Percentiles rank a stretch among this genome's conserved stretches.
Evolutionary conservation across 768 basidiomycete genomes (phyloP).

Genomic region (Phallus indusiatus): DNA sequence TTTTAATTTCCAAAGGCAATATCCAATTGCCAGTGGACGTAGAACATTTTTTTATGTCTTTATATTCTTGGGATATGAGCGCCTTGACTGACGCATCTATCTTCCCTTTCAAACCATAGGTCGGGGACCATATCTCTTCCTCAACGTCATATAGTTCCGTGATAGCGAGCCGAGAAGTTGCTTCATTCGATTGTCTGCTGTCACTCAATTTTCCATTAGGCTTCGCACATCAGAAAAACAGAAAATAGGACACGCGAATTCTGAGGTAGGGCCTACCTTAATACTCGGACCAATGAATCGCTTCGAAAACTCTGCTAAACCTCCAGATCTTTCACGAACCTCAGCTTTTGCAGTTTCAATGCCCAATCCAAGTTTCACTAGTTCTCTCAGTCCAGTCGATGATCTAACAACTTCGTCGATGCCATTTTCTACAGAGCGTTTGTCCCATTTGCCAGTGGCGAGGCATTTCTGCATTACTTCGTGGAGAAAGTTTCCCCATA

Average conservation of each 20-base stretch:
- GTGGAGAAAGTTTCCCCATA: slow-evolving; percentile 93
- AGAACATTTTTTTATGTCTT: neutral
- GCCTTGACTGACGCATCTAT: slow-evolving; percentile 83
- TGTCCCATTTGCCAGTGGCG: slow-evolving; percentile 49
- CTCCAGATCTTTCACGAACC: slow-evolving; percentile 50
- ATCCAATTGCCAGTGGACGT: slow-evolving; percentile 17
- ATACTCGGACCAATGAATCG: slow-evolving; percentile 57
- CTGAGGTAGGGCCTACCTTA: slow-evolving; percentile 35
- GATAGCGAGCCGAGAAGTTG: slow-evolving; percentile 57
- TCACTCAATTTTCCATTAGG: slow-evolving; percentile 57
- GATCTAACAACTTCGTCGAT: slow-evolving; percentile 44
- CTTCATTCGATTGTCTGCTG: slow-evolving; percentile 42
- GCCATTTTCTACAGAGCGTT: slow-evolving; percentile 46
- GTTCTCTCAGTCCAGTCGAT: slow-evolving; percentile 40
- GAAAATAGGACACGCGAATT: neutral
- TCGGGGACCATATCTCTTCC: slow-evolving; percentile 97
- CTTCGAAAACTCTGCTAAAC: slow-evolving; percentile 52
- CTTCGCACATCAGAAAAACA: slow-evolving; percentile 27
- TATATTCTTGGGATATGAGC: slow-evolving; percentile 36
- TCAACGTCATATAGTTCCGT: slow-evolving; percentile 76
- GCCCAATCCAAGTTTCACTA: slow-evolving; percentile 48
- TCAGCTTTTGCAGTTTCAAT: slow-evolving; percentile 61
- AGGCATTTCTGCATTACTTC: slow-evolving; percentile 83
- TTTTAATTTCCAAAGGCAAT: slow-evolving; percentile 93
- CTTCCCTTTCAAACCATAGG: slow-evolving; percentile 92